These are phyloP conservation scores for Aspergillus steynii DNA, from an alignment of 495 filamentous ascomycete genomes.

Conservation along the genomic window DNA sequence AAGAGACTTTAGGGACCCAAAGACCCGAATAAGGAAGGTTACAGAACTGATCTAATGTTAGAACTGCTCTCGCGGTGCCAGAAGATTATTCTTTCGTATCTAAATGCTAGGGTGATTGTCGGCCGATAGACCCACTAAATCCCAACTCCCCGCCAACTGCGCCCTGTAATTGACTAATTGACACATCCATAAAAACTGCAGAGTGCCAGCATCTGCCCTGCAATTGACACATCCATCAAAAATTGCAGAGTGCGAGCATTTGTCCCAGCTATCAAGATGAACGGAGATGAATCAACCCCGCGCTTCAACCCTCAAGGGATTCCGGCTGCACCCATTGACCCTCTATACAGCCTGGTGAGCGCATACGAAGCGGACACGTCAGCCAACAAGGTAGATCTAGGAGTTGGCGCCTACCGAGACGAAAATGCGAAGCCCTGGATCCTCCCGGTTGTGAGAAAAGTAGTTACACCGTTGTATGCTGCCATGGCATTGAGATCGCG, in stretches of 20 bases:
- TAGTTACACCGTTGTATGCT: conserved; percentile 31
- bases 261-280: neutral
- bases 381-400: conserved; percentile 89
- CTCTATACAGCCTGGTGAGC: neutral
- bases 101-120: too few species aligned
- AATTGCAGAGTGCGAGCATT: neutral
- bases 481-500: neutral
- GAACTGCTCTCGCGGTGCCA: too few species aligned
- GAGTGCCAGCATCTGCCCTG: too few species aligned
- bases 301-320: neutral
- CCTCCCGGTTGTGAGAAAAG: conserved; percentile 93
- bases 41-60: too few species aligned
- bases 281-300: neutral
- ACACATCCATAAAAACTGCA: too few species aligned
- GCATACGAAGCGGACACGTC: neutral
- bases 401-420: conserved; percentile 94
- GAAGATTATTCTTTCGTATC: too few species aligned
- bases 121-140: too few species aligned
- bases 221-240: too few species aligned
- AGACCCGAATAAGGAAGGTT: too few species aligned
- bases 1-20: too few species aligned
- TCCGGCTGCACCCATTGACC: neutral
- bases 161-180: too few species aligned
- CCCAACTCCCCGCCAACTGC: too few species aligned
- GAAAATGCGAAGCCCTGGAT: conserved; percentile 98